Evolutionary conservation across 768 basidiomycete species (phyloP), one percentile per base, ranked within the genome.

Genomic region (Gloeopeniophorella convolvens): DNA sequence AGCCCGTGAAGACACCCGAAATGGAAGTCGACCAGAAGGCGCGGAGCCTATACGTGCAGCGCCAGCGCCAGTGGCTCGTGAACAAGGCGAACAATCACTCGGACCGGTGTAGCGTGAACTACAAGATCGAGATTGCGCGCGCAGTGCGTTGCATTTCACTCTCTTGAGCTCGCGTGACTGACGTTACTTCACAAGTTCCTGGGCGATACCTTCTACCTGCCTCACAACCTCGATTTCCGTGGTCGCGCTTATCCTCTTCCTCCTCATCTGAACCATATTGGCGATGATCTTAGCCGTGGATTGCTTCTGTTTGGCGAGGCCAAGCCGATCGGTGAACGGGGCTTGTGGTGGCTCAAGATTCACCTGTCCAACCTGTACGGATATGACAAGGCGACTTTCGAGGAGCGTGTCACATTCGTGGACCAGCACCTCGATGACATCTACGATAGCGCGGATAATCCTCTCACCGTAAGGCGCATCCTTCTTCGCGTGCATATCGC

Each of bases 241-340:
- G 96, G 96, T 7, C 85, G 95, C 45, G 92, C 95, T 0, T 99
- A 99, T 63, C 95, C 96, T 10, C 84, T 96, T 35, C 94, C 95
- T 1, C 92, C 94, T 4, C 91, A 97, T 71, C 74, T 99, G 45
- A 92, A 84, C 60, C 95, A 98, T 59, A 87, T 97, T 47, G 94
- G 95, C 8, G 91, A 99, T 64, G 95, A 99, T 65, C 74, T 98
- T 18, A 83, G 81, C 44, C 83, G 95, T 60, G 88, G 93, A 4
- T 69, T 99, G 36, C 76, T 99, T 23, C 77, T 73, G 44, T 99
- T 99, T 55, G 89, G 76, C 4, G 86, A 87, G 39, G 69, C 75
- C 32, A 86, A 83, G 62, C 82, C 85, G 1, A 75, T 99, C 2
- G 92, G 91, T 34, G 80, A 76, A 55, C 79, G 82, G 9, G 96